A percentile compares a stretch with the other conserved stretches of the same genome.
Conservation (phyloP, 2,329 filamentous ascomycete species). For the Diaporthe citrichinensis region DNA sequence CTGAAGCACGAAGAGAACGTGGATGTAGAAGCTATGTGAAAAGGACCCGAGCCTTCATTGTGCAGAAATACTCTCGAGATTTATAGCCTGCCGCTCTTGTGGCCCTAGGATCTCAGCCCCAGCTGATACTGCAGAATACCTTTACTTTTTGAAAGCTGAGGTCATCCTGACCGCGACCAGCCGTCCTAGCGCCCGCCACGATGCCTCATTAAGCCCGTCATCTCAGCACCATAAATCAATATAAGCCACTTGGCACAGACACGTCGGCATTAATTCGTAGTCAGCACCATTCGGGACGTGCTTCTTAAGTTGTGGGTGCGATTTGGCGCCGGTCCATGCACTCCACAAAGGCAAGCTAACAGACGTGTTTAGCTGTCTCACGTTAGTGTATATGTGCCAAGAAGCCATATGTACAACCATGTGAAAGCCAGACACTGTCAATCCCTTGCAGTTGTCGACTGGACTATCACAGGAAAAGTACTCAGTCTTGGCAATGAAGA, state of each 20-base stretch:
- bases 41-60: no score
- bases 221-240: conserved; percentile 17
- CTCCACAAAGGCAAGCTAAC: background rate
- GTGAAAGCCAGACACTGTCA: no score
- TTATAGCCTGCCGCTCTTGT: background rate
- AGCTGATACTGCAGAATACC: background rate
- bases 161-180: background rate
- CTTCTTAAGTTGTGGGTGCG: background rate
- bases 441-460: no score
- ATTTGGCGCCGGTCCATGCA: background rate
- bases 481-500: background rate
- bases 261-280: background rate
- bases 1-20: background rate
- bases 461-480: background rate
- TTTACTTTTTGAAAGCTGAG: conserved; percentile 10
- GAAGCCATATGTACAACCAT: background rate
- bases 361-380: background rate
- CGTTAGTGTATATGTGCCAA: background rate
- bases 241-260: conserved; percentile 13
- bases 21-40: background rate
- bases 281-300: background rate
- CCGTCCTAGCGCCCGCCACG: conserved; percentile 19
- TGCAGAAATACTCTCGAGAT: background rate
- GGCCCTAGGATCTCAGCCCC: background rate
- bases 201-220: background rate